phyloP scores from a whole-genome alignment of 148 eudicot species.

The Silene conica region DNA sequence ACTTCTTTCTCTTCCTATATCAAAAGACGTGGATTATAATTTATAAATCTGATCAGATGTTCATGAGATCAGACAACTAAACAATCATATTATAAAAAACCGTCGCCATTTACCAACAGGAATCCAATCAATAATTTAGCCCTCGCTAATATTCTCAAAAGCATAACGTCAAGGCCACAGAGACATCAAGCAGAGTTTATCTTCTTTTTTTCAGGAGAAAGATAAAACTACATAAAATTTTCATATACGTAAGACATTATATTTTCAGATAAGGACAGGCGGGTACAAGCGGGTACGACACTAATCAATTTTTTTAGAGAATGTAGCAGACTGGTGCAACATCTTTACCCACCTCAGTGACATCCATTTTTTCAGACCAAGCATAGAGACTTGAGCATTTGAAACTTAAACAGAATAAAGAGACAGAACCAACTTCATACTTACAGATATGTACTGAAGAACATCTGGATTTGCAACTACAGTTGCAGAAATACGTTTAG shows the following conservation, averaged over 20 bases:
- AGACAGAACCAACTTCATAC: constrained; percentile 21
- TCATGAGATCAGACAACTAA: background rate
- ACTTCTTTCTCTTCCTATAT: constrained; percentile 86
- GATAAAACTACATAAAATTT: too few species aligned
- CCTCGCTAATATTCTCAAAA: too few species aligned
- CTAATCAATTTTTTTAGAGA: too few species aligned
- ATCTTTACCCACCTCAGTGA: background rate
- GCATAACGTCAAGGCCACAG: too few species aligned
- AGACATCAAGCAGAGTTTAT: too few species aligned
- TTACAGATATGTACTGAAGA: constrained; percentile 78
- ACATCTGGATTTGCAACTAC: constrained; percentile 88
- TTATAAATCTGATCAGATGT: background rate
- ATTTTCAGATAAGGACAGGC: too few species aligned
- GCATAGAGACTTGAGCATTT: background rate
- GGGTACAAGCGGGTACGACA: too few species aligned
- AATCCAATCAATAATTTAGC: too few species aligned
- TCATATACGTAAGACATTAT: too few species aligned
- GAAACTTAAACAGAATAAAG: constrained; percentile 1
- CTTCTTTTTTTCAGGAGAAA: too few species aligned
- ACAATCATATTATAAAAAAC: background rate
- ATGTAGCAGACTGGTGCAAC: too few species aligned
- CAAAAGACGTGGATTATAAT: constrained; percentile 4
- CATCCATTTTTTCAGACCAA: background rate
- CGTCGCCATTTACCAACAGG: too few species aligned
- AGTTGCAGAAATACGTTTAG: constrained; percentile 81